Evolutionary conservation across 1,284 basidiomycete genomes (phyloP).

Genomic region (Ceratobasidium papillatum): DNA sequence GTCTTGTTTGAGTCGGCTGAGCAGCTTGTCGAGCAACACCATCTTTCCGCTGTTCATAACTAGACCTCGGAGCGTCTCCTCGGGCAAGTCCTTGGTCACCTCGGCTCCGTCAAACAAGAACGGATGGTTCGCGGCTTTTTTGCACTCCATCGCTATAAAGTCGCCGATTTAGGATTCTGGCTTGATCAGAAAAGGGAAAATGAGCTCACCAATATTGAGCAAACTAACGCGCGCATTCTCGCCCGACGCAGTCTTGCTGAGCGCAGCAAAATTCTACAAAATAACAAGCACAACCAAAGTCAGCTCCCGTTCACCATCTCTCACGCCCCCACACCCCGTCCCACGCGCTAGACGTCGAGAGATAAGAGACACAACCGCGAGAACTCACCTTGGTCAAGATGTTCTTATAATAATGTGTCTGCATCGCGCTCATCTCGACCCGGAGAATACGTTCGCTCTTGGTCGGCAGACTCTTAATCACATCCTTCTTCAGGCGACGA

Average conservation of each 20-base stretch:
- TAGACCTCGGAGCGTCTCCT: constrained; percentile 92
- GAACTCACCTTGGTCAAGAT: constrained; percentile 87
- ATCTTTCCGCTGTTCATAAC: constrained; percentile 99
- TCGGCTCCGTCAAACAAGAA: constrained; percentile 98
- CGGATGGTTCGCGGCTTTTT: constrained; percentile 98
- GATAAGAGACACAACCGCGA: constrained; percentile 1
- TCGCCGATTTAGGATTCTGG: neutral
- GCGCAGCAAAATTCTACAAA: constrained; percentile 86
- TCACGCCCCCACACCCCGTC: constrained; percentile 30
- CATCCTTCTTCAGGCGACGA: constrained; percentile 93
- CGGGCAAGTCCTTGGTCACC: constrained; percentile 72
- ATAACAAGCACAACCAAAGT: constrained; percentile 12
- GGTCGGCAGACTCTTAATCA: constrained; percentile 95
- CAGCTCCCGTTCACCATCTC: constrained; percentile 2
- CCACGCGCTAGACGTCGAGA: constrained; percentile 1
- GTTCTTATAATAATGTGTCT: constrained; percentile 99
- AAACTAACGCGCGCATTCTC: constrained; percentile 86
- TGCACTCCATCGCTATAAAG: constrained; percentile 85
- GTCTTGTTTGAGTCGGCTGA: constrained; percentile 87
- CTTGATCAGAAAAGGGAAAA: constrained; percentile 7
- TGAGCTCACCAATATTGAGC: constrained; percentile 83
- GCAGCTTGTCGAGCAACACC: constrained; percentile 94
- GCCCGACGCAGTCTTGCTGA: constrained; percentile 86
- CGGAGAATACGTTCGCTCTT: constrained; percentile 98
- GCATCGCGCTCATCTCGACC: constrained; percentile 97